Evolutionary conservation across 2,329 filamentous ascomycete species (phyloP), one percentile per base, ranked within the genome.

Genomic region (Alternaria infectoria): DNA sequence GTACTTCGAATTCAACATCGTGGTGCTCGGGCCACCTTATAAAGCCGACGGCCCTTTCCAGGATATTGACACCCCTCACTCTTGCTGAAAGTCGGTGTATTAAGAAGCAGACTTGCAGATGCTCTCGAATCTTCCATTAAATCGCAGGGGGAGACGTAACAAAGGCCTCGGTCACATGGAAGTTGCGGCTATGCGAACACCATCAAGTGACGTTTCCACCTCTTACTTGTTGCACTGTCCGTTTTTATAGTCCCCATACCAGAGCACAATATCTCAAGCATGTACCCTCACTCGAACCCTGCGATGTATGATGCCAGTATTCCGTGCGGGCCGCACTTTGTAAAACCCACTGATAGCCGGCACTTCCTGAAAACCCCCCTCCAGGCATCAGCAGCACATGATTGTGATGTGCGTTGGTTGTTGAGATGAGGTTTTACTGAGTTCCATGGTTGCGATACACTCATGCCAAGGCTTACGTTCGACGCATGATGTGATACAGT

Each of bases 1-100:
- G 36, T 45, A 10, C 50, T 49, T 61, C 17, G 47, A 67, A 54
- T 45, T 58, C 57, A 69, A 59, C 58, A 62, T 58, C 52, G 44
- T 13, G 6, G 51, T 43, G 55, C 62, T 57, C 55, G 56, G 56
- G 56, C 57, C 58, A 62, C 21, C 12, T 36, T 19, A 19, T 13
- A 36, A 15, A 9, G 19, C n/a, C 47, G 15, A 51, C 15, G 17
- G 26, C 44, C 25, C 19, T 50, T 17, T 46, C 26, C 19, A 49
- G n/a, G 17, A 36, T 21, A 36, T 25, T 26, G 19, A 30, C 25
- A 25, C 26, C 47, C 25, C 47, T 21, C n/a, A 12, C 21, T 17
- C 26, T 50, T 19, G 13, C 10, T 25, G n/a, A 2, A 26, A 23
- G 15, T 36, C 23, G 45, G 40, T 44, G 19, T 51, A 36, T 13